Conservation (phyloP, 2,329 filamentous ascomycete species). For the Colletotrichum paranaense region DNA sequence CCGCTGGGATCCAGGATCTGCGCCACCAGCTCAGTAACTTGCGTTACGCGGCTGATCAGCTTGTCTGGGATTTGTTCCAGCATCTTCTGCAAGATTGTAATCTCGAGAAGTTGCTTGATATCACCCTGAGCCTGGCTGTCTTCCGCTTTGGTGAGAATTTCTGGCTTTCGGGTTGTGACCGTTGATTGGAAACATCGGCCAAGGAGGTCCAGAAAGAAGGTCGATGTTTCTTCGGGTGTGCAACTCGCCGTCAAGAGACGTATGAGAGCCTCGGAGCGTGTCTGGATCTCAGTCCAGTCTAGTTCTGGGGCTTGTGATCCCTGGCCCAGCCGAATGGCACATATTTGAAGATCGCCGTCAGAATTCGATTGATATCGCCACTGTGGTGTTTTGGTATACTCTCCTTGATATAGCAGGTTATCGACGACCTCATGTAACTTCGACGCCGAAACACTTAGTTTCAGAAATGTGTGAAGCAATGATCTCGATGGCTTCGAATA, state of each 20-base stretch:
- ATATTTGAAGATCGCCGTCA: slow-evolving; percentile 64
- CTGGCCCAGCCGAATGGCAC: slow-evolving; percentile 39
- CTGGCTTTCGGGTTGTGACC: slow-evolving; percentile 40
- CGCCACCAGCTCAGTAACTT: slow-evolving; percentile 72
- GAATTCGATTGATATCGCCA: slow-evolving; percentile 66
- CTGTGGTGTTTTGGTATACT: slow-evolving; percentile 40
- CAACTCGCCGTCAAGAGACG: slow-evolving; percentile 61
- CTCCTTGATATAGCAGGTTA: slow-evolving; percentile 68
- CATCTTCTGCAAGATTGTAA: slow-evolving; percentile 73
- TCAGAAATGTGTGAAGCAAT: slow-evolving; percentile 68
- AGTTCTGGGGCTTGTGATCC: slow-evolving; percentile 40
- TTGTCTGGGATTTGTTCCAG: slow-evolving; percentile 72
- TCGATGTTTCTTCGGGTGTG: slow-evolving; percentile 66
- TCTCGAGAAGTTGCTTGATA: slow-evolving; percentile 62
- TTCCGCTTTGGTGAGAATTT: slow-evolving; percentile 40
- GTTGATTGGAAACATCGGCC: slow-evolving; percentile 64
- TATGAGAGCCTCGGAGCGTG: slow-evolving; percentile 60
- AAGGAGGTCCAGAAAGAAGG: slow-evolving; percentile 70
- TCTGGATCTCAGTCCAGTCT: slow-evolving; percentile 58
- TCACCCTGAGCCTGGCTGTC: slow-evolving; percentile 52
- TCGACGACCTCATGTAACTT: slow-evolving; percentile 61
- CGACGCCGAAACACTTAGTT: slow-evolving; percentile 63
- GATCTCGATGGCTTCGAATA: slow-evolving; percentile 59
- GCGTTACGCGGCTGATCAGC: slow-evolving; percentile 71
- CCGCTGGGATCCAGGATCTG: slow-evolving; percentile 66